Conservation (phyloP, 164 flowering plant species). For the Dillenia turbinata region DNA sequence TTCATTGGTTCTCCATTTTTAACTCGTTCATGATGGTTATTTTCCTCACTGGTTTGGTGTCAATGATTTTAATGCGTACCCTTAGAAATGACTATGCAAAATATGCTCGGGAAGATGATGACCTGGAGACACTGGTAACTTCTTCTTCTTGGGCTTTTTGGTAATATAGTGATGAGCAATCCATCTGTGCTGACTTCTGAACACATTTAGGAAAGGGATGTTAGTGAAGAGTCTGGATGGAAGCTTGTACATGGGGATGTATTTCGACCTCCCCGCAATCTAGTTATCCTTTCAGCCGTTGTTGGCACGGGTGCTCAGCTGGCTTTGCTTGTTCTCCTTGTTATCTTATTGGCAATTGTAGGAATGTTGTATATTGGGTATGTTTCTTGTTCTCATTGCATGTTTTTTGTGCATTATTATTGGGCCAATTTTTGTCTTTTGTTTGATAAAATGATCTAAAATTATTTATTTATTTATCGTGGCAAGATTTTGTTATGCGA, state of each 20-base stretch:
- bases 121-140: constrained; percentile 85
- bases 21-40: constrained; percentile 99
- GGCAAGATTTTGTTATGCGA: background rate
- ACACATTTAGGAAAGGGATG: constrained; percentile 80
- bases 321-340: constrained; percentile 86
- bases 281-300: constrained; percentile 82
- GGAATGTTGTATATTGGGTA: constrained; percentile 97
- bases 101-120: constrained; percentile 99
- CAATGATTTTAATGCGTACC: constrained; percentile 98
- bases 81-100: constrained; percentile 99
- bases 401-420: background rate
- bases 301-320: constrained; percentile 99
- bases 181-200: background rate
- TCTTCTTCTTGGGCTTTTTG: constrained; percentile 1
- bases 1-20: constrained; percentile 97
- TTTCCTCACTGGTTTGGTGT: constrained; percentile 97
- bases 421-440: background rate
- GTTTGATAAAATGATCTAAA: background rate
- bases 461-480: background rate
- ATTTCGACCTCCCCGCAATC: constrained; percentile 74
- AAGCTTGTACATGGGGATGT: constrained; percentile 99
- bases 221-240: constrained; percentile 99
- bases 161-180: too few relatives aligned
- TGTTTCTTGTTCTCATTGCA: constrained; percentile 13
- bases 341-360: constrained; percentile 84